Evolutionary conservation across 441 rosid species (phyloP), one percentile per base, ranked within the genome.

Genomic region (Kokia cookei): DNA sequence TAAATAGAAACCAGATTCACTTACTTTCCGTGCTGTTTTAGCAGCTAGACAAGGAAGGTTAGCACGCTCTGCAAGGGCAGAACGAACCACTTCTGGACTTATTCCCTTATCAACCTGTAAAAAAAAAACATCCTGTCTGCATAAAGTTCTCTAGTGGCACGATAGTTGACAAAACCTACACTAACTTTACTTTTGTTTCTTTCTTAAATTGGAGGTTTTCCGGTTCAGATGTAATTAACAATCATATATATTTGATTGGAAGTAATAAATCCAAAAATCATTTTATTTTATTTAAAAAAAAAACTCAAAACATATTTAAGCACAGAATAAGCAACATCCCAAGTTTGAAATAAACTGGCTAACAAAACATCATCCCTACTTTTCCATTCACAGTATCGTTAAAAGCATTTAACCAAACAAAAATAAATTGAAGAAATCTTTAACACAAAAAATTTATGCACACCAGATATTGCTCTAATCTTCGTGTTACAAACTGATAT

Each of bases 381-480:
- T 35, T 29, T 53, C 17, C 67, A 27, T 48, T 48, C 43, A 67
- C 58, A 47, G 19, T 4, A 51, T 51, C 11, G 17, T 50, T 15
- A 67, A 51, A 51, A 50, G 59, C 22, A 26, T 66, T 47, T 47
- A 24, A 15, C 26, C 15, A 14, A 48, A 37, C 17, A 35, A 63
- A 22, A 42, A 22, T 26, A 24, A 19, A 7, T 12, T 7, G 35
- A 40, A 57, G 37, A 68, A 35, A 59, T 27, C 15, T 42, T 55
- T 19, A 74, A 69, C 54, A 59, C 14, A 65, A 37, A 54, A 78
- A 79, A 32, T 73, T 74, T 10, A 24, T 70, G 76, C 89, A 5
- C 82, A 96, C 99, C 97, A 96, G 85, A 81, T 87, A 90, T 80
- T 96, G 99, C 83, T 96, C 98, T 75, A 93, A 78, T 86, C 99